Base-by-base conservation (phyloP, 257 asterid genomes). In the Dorcoceras hygrometricum region DNA sequence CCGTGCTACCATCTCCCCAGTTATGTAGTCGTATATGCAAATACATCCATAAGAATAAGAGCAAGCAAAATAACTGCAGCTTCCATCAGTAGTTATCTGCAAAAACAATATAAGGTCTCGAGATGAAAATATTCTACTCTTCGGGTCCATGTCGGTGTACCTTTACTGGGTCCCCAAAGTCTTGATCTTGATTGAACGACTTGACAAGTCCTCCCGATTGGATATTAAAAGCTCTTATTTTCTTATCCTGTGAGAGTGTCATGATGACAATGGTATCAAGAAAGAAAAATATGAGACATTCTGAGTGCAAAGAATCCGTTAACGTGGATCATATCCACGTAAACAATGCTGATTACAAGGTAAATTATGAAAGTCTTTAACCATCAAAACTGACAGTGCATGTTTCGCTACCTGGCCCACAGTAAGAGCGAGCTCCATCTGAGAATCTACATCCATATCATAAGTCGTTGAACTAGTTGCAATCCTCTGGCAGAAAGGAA, bases 1-100 rank as follows among this genome's bases (percentile, higher is more conserved):
- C 77, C 66, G 86, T 63, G 95, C 92, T 72, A 80, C 92, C 76
- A 76, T 76, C 69, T 80, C 79, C 67, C 95, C 90, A 32, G 81
- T 74, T 62, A 62, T 59, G 51, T 75, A 81, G 73, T 85, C 95
- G 74, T 81, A 83, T 48, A 87, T 68, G 78, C 82, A 78, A 71
- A 87, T 74, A 61, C 81, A 74, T 72, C 83, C 79, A 62, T 79
- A 73, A 62, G 95, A 81, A 70, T 78, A 82, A 9, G 86, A 66
- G 79, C 92, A 87, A 46, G 81, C 92, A 66, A 83, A 69, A 68
- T 76, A 85, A 74, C 87, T 80, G 75, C 78, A 80, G 75, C 86
- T 79, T 70, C 88, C 88, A 72, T 85, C 95, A 26, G 76, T 64
- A 29, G 76, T 73, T 66, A 83, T 83, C 95, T 87, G 85, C 74